These are phyloP conservation scores for Vitellaria paradoxa DNA, from an alignment of 179 eudicot genomes.

Conservation along the genomic window DNA sequence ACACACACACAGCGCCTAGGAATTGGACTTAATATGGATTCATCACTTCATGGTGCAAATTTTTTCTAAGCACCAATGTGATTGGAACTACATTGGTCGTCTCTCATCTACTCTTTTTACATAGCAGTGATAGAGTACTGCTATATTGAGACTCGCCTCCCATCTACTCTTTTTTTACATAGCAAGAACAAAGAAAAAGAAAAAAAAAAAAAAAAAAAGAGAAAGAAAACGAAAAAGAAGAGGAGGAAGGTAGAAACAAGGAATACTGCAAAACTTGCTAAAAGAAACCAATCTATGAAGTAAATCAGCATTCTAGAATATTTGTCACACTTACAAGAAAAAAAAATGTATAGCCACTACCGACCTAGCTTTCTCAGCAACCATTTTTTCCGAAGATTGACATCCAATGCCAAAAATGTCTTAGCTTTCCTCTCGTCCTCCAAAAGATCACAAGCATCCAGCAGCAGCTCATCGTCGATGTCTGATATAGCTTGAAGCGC, in stretches of 20 bases:
- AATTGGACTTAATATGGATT: too few species aligned
- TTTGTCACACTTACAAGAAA: neutral
- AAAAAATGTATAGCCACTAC: neutral
- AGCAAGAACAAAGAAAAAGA: too few species aligned
- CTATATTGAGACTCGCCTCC: too few species aligned
- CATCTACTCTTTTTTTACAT: too few species aligned
- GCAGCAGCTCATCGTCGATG: slow-evolving; percentile 35
- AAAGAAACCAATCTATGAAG: neutral
- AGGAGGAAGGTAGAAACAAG: neutral
- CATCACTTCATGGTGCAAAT: too few species aligned
- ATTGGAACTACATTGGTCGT: too few species aligned
- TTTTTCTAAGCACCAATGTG: too few species aligned
- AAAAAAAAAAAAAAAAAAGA: too few species aligned
- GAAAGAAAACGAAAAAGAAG: too few species aligned
- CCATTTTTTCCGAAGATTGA: slow-evolving; percentile 34
- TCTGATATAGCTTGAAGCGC: slow-evolving; percentile 38
- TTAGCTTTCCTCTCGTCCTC: slow-evolving; percentile 41
- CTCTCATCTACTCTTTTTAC: too few species aligned
- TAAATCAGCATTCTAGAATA: neutral
- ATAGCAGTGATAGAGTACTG: too few species aligned
- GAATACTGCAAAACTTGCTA: neutral
- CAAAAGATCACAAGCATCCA: slow-evolving; percentile 37
- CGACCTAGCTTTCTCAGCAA: slow-evolving; percentile 33
- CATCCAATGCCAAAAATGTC: slow-evolving; percentile 36
- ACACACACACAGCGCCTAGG: too few species aligned